Evolutionary conservation across 1,284 basidiomycete species (phyloP), one percentile per base, ranked within the genome.

Genomic region (Trichosporon faecale): DNA sequence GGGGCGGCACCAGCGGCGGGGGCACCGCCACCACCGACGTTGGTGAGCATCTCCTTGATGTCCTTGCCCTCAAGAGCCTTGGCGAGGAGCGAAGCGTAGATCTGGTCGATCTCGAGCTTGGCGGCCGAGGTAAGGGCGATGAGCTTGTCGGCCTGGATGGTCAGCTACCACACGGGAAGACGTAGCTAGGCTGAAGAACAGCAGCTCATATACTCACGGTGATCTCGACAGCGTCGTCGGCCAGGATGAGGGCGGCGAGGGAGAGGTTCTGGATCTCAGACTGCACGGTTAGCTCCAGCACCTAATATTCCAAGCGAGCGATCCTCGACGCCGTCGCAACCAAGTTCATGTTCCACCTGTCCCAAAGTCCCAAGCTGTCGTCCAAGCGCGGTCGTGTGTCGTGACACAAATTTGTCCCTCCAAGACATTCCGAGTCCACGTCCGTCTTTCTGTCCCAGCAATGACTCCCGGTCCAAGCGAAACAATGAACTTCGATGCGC

Each of bases 31-130:
- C 92, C 91, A 78, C 93, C 92, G 75, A 96, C 91, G 86, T 94
- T 95, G 76, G 92, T 92, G 72, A 98, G 88, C 75, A 99, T 87
- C 68, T 96, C 94, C 86, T 95, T 98, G 81, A 98, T 88, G 85
- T 98, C 90, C 89, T 97, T 98, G 80, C 95, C 95, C 86, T 97
- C 95, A 68, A 99, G 90, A 46, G 96, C 95, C 86, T 98, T 99
- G 77, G 96, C 91, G 81, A 99, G 91, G 78, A 99, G 91, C 64
- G 90, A 86, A 73, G 95, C 95, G 96, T 96, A 99, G 88, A 99
- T 99, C 74, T 94, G 89, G 87, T 99, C 97, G 73, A 98, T 83
- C 66, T 98, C 94, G 73, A 93, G 88, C 74, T 86, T 86, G 70
- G 96, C 96, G 68, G 94, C 95, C 70, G 83, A 84, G 78, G 92